Base-by-base conservation (phyloP, 169 alveolate species). In the Cryptosporidium ryanae region DNA sequence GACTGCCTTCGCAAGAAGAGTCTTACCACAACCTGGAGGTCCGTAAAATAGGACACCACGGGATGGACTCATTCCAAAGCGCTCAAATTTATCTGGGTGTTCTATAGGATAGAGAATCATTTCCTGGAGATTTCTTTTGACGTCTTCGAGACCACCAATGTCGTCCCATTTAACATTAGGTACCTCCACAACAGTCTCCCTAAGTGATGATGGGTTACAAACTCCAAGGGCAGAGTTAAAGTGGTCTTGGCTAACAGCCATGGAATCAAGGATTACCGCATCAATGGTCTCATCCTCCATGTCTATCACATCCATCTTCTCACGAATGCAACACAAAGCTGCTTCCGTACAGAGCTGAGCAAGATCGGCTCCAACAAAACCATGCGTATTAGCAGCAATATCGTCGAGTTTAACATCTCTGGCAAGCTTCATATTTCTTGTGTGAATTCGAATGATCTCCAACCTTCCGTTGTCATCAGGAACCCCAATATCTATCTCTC, bases 11-110 rank as follows among this genome's bases (percentile, higher is more conserved):
- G 99, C 99, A 84, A 98, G 90, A 59, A 97, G 92, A 31, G 99
- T 98, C 93, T 98, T 98, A 82, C 99, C 99, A 91, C 99, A 97
- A 48, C 99, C 99, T 57, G 99, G 99, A n/a, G 99, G 99, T 15
- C 99, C 99, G 92, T 98, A 98, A 95, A 98, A 98, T 23, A 98
- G 93, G 27, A 98, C 99, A 6, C 99, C 99, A 32, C 99, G 95
- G 27, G 99, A 96, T 64, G 99, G 99, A 59, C 96, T 91, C 99
- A 98, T 97, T 52, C 99, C 99, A 71, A 97, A 98, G 91, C 97
- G 96, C 90, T 97, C 98, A 94, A 96, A 98, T 93, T 98, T 98
- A 90, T 98, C 99, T 18, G 99, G 99, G 44, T 91, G 95, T 25
- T 92, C 95, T 82, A 96, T 94, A 32, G 98, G 99, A 92, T 97